A percentile compares a stretch with the other conserved stretches of the same genome.
phyloP scores from a whole-genome alignment of 1,284 basidiomycete genomes.

The Apiotrichum montevideense region DNA sequence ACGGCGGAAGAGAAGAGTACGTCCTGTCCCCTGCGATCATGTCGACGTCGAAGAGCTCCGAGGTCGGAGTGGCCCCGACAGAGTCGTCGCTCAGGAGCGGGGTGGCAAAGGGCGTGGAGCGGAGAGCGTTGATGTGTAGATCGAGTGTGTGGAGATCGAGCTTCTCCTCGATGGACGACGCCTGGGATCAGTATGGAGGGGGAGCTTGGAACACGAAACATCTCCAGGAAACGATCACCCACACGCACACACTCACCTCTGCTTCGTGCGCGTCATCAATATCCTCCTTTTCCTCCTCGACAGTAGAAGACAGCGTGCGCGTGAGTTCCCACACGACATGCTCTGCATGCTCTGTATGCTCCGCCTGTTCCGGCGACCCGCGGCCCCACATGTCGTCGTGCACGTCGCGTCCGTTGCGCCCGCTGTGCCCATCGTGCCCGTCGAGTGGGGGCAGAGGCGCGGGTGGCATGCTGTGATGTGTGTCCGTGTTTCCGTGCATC shows the following conservation, averaged over 20 bases:
- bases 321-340: neutral
- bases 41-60: constrained; percentile 1
- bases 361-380: too few species aligned
- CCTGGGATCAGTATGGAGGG: neutral
- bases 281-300: neutral
- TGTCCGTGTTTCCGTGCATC: neutral
- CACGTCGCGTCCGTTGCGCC: too few species aligned
- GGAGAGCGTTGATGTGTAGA: neutral
- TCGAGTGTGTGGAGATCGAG: neutral
- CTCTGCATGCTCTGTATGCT: neutral
- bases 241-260: constrained; percentile 1
- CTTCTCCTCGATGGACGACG: neutral
- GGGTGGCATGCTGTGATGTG: too few species aligned
- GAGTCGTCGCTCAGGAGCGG: neutral
- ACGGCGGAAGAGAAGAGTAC: constrained; percentile 41
- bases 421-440: too few species aligned
- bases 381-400: too few species aligned
- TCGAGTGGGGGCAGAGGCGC: too few species aligned
- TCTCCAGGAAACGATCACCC: neutral
- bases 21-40: constrained; percentile 15
- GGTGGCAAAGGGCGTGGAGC: neutral
- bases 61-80: neutral
- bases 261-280: constrained; percentile 3
- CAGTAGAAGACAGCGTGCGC: neutral
- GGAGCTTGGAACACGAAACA: neutral